Percentiles rank a stretch among this genome's conserved stretches.
phyloP scores from a whole-genome alignment of 192 early-diverging fungal species.

The Gamsiella multidivaricata region DNA sequence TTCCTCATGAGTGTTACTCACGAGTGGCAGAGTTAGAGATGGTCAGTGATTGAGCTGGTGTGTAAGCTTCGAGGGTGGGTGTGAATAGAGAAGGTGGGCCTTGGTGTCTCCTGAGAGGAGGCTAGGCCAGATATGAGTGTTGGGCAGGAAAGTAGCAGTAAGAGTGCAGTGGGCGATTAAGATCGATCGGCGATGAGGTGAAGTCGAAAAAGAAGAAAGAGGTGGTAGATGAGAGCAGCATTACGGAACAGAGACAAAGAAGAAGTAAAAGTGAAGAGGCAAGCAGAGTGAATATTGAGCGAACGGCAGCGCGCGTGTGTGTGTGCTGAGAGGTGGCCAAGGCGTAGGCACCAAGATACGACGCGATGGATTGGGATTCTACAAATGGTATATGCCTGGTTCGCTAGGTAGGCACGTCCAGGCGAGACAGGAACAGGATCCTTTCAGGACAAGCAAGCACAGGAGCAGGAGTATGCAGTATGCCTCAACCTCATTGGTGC shows the following conservation, averaged over 20 bases:
- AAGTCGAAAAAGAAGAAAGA: not conserved
- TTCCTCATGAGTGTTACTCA: conserved; percentile 32
- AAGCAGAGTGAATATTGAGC: not conserved
- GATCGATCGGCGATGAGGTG: not conserved
- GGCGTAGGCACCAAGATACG: not conserved
- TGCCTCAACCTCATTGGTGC: not conserved
- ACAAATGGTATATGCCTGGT: not conserved
- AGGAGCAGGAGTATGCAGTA: too few species aligned
- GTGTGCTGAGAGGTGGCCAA: not conserved
- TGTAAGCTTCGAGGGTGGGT: not conserved
- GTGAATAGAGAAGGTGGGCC: not conserved
- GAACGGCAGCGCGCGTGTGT: too few species aligned
- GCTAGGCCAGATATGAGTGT: not conserved
- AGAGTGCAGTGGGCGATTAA: too few species aligned
- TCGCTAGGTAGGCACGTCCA: not conserved
- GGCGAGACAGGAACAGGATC: conserved; percentile 26
- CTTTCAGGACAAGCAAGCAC: too few species aligned
- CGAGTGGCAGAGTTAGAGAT: conserved; percentile 4
- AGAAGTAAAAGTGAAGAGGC: not conserved
- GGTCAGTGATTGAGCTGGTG: not conserved
- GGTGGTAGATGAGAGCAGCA: not conserved
- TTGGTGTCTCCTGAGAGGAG: not conserved
- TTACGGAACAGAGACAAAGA: conserved; percentile 1
- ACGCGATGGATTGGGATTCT: conserved; percentile 27
- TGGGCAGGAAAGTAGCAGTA: not conserved